These are phyloP conservation scores for Pholiota microspora DNA, from an alignment of 768 basidiomycete species.

Conservation along the genomic window DNA sequence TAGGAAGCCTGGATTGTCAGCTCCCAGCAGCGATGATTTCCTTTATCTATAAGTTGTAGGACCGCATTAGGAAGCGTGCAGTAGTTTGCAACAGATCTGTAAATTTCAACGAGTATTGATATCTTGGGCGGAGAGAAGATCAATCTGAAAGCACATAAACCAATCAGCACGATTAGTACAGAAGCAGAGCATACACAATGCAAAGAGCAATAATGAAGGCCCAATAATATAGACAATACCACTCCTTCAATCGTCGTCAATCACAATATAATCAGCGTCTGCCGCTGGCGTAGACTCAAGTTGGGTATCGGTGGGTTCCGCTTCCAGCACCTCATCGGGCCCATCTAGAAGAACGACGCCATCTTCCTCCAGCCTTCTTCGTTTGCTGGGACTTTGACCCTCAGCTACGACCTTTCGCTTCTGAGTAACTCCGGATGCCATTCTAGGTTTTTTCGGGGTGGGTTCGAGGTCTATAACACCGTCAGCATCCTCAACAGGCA, in stretches of 20 bases:
- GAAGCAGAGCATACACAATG: background rate
- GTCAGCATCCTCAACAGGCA: slow-evolving; percentile 54
- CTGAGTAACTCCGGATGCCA: slow-evolving; percentile 1
- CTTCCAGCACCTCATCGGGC: slow-evolving; percentile 37
- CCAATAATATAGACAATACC: background rate
- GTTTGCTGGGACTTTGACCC: slow-evolving; percentile 58
- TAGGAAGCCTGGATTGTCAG: background rate
- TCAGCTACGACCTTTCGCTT: slow-evolving; percentile 24
- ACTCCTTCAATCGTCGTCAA: slow-evolving; percentile 1
- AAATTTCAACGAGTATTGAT: background rate
- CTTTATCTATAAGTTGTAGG: background rate
- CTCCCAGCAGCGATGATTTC: background rate
- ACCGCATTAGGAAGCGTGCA: background rate
- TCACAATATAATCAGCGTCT: slow-evolving; percentile 5
- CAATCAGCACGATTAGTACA: background rate
- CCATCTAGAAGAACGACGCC: slow-evolving; percentile 68
- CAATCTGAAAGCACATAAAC: background rate
- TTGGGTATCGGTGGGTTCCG: background rate
- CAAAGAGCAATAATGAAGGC: background rate
- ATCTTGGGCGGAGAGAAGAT: background rate
- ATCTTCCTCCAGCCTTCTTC: slow-evolving; percentile 66
- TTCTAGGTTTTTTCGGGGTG: slow-evolving; percentile 45
- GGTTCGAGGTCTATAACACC: slow-evolving; percentile 55
- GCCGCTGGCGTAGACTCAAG: background rate
- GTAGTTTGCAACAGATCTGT: no score